Evolutionary conservation across 2,329 filamentous ascomycete genomes (phyloP), one percentile per base, ranked within the genome.

Genomic region (Sporothrix brunneoviolacea): DNA sequence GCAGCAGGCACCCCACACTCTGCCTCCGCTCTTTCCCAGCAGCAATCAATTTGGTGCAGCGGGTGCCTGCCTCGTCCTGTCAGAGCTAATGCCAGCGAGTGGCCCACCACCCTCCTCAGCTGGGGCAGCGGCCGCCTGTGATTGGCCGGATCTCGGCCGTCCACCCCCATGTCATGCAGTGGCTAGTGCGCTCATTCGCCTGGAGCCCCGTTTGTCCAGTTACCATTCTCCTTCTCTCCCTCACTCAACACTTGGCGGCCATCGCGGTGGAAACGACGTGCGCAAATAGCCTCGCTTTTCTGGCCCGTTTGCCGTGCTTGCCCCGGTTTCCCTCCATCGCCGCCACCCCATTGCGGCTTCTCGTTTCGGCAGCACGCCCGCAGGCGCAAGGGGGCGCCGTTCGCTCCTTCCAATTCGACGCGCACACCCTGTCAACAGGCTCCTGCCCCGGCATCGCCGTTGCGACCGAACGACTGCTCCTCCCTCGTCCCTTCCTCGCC

Each of bases 101-200:
- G 19, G 37, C 47, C 13, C 30, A 30, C 39, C 47, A 42, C 39
- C n/a, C 6, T 36, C n/a, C n/a, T n/a, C n/a, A n/a, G n/a, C n/a
- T n/a, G n/a, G n/a, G n/a, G 28, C 44, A 21, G 16, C n/a, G 13
- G 13, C 39, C 12, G 24, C 19, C 35, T 36, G n/a, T 46, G 15
- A 52, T 52, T 52, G 50, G 50, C 38, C 41, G 37, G 21, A 40
- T 42, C 36, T 27, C 21, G 21, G 22, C 30, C 42, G 40, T 27
- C 16, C 28, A 41, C 32, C 35, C 28, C 28, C 48, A 41, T 37
- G 37, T 42, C 32, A 28, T 18, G 36, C 27, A 48, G 36, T 40
- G 37, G 27, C 46, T 36, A 40, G 46, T 36, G 45, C 44, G 27
- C 27, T 39, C 41, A 40, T 44, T 40, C 35, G 41, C 41, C n/a